Base-by-base conservation (phyloP, 2,329 filamentous ascomycete species). In the Sphaerostilbella broomeana region DNA sequence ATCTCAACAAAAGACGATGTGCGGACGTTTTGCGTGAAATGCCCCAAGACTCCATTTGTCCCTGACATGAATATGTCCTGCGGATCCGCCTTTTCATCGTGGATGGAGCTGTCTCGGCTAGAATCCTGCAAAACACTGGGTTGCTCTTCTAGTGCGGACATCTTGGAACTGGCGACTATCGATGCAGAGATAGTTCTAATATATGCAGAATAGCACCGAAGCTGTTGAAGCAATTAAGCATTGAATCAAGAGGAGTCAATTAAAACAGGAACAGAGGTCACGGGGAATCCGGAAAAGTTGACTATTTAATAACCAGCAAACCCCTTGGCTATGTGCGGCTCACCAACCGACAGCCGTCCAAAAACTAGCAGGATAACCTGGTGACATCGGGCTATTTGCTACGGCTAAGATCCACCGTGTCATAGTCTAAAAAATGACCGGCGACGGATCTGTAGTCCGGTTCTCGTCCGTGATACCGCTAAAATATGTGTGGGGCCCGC, bases 1-100 rank as follows among this genome's bases (percentile, higher is more conserved):
- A 67, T 29, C 46, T 74, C 70, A 19, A 61, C 63, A 45, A 71
- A 63, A 3, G 50, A 30, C 0, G 64, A 65, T 9, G 63, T 55
- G 25, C 60, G 55, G 27, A 74, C 54, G 15, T 59, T 45, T 36
- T 56, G 34, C 4, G 41, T 45, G 11, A 59, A 42, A 28, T 57
- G 47, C 2, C 29, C 18, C 16, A 41, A n/a, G 17, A 42, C 6
- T 15, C 29, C 22, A 20, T 17, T 22, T 12, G 13, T 33, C 6
- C 5, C 33, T 34, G 5, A 4, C 24, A 12, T 25, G 3, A 24
- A 22, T n/a, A 7, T 25, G 7, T 17, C 3, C 12, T 42, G 40
- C 30, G 29, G 35, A 20, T 15, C 30, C 7, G 33, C 35, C 21
- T 38, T 29, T 13, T 12, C 24, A 17, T 18, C 4, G 34, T 11